Evolutionary conservation across 805 yeast genomes (phyloP), one percentile per base, ranked within the genome.

Genomic region (Zygotorulaspora sp.): DNA sequence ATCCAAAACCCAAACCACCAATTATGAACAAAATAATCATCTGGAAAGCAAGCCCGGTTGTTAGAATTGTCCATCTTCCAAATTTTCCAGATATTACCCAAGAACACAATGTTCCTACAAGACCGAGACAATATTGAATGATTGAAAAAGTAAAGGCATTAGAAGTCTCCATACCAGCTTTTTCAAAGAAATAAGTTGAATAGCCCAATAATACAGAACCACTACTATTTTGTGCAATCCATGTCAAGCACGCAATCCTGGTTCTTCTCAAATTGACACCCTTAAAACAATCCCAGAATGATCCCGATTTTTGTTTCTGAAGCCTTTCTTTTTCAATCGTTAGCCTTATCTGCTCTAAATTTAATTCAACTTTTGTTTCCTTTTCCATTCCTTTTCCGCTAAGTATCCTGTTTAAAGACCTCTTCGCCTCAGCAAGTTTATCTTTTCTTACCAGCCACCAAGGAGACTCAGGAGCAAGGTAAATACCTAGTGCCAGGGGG

Each of bases 381-480:
- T 63, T 44, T 34, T 60, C 47, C 4, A 24, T 18, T 11, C 52
- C 53, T 37, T 59, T 55, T 17, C 54, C 62, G 15, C 67, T 53
- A 25, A 66, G 47, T 18, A 70, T 65, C 45, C 70, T 61, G 32
- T 39, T 45, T 28, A 71, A 38, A 5, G 72, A 56, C 35, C 53
- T 30, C 52, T 62, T 64, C 8, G 83, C 82, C 6, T 70, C 70
- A 0, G 59, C 62, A 13, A 51, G 34, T 32, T 57, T 57, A 2
- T 69, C 71, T 43, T 65, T 63, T 38, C 68, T 66, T 3, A 70
- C 67, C 30, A 74, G 56, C 74, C 76, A 76, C 70, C 75, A 71
- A 18, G 82, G 82, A 6, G 77, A 71, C 39, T 76, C 81, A 9
- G 81, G 82, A 30, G 77, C 72, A 5, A 72, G 53, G 36, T 40